A percentile compares a stretch with the other conserved stretches of the same genome.
phyloP scores from a whole-genome alignment of 257 asterid species.

The Scutellaria baicalensis region DNA sequence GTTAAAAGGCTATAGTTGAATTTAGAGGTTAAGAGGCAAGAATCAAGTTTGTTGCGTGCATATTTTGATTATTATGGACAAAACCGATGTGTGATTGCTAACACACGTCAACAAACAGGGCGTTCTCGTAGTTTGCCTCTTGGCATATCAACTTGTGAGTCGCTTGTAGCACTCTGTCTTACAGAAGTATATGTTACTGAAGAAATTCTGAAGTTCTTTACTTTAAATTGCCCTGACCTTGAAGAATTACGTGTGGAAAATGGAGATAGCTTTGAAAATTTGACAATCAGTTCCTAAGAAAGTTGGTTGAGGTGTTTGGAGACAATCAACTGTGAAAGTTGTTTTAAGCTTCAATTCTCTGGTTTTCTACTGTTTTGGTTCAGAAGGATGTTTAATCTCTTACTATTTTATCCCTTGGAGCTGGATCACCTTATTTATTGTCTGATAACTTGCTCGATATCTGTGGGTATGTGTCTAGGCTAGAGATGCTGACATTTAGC shows the following conservation, averaged over 20 bases:
- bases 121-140: not conserved
- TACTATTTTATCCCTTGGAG: not conserved
- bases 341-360: not conserved
- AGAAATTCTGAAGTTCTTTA: not conserved
- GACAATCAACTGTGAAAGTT: not conserved
- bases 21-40: not conserved
- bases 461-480: not conserved
- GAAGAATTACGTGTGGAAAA: not conserved
- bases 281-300: not conserved
- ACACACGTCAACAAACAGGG: not conserved
- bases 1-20: slow-evolving; percentile 3
- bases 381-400: not conserved
- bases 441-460: not conserved
- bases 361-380: not conserved
- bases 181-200: not conserved
- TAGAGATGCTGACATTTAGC: not conserved
- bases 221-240: not conserved
- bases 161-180: not conserved
- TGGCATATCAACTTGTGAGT: not conserved
- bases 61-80: too few species aligned
- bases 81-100: not conserved
- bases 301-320: not conserved
- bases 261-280: not conserved
- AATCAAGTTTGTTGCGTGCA: too few species aligned
- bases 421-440: not conserved